Conservation (phyloP, 345 rosid species). For the Turnera subulata region DNA sequence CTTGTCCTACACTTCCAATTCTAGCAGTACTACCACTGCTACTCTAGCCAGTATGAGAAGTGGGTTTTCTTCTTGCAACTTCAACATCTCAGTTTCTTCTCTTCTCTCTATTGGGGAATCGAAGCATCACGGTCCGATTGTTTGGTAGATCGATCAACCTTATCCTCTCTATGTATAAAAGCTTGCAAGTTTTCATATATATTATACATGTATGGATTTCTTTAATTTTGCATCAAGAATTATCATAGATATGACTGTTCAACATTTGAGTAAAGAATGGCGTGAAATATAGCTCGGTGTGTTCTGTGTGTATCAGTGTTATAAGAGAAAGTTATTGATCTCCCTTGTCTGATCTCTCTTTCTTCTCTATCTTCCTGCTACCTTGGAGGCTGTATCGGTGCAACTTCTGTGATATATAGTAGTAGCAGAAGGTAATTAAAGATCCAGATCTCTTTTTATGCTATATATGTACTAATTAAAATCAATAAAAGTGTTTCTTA, state of each 20-base stretch:
- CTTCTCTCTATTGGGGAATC: slow-evolving; percentile 38
- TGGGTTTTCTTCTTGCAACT: slow-evolving; percentile 21
- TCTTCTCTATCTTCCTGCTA: not conserved
- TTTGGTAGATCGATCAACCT: slow-evolving; percentile 26
- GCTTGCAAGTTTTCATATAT: not conserved
- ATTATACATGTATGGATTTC: slow-evolving; percentile 4
- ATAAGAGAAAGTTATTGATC: not conserved
- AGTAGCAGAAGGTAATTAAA: slow-evolving; percentile 5
- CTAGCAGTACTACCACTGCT: not conserved
- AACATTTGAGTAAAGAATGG: too few relatives aligned
- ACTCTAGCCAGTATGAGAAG: slow-evolving; percentile 1
- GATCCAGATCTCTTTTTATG: slow-evolving; percentile 16
- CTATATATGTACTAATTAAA: not conserved
- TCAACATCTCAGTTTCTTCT: slow-evolving; percentile 4
- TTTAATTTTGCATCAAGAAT: slow-evolving; percentile 1
- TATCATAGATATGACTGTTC: too few relatives aligned
- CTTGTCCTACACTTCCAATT: not conserved
- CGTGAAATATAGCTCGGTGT: slow-evolving; percentile 10
- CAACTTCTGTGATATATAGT: slow-evolving; percentile 17
- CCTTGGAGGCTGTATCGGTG: slow-evolving; percentile 10
- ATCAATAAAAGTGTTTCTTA: too few relatives aligned
- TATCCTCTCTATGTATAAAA: not conserved
- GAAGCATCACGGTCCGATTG: slow-evolving; percentile 67
- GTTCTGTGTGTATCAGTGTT: not conserved
- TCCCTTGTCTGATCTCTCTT: not conserved